Evolutionary conservation across 2,329 filamentous ascomycete genomes (phyloP).

Genomic region (Colletotrichum somersetense): DNA sequence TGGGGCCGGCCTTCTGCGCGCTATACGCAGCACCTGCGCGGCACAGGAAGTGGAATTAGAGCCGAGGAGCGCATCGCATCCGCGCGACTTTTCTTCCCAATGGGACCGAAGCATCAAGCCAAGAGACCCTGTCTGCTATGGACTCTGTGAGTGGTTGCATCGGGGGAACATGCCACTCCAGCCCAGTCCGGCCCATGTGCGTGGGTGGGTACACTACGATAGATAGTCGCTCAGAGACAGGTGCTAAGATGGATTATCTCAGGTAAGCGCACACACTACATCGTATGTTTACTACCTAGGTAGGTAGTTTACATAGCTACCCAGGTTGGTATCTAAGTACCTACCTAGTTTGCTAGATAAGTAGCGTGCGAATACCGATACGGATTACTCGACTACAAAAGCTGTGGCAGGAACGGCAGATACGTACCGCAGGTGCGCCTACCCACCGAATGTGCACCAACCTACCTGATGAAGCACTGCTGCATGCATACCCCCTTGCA

Average conservation of each 20-base stretch:
- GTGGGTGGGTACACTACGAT: not conserved
- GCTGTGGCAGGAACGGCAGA: constrained; percentile 1
- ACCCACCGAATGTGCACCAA: not conserved
- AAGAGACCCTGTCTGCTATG: constrained; percentile 11
- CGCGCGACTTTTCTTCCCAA: constrained; percentile 29
- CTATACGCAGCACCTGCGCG: not conserved
- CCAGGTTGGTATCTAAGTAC: no score
- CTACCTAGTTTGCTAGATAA: no score
- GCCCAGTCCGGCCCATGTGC: constrained; percentile 14
- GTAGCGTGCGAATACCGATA: not conserved
- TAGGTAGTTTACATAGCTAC: no score
- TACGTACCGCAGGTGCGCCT: constrained; percentile 16
- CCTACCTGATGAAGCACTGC: constrained; percentile 25
- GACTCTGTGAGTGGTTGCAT: constrained; percentile 27
- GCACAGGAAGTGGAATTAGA: not conserved
- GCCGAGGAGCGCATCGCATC: constrained; percentile 5
- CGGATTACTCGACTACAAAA: not conserved
- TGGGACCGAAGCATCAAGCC: constrained; percentile 8
- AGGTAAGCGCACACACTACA: no score
- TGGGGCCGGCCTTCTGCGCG: constrained; percentile 27
- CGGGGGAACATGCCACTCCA: not conserved
- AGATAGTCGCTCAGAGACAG: not conserved
- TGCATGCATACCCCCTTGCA: not conserved
- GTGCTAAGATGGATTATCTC: not conserved
- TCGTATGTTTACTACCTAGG: no score